Evolutionary conservation across 192 early-diverging fungal genomes (phyloP), one percentile per base, ranked within the genome.

Genomic region (Chytriomyces sp.): DNA sequence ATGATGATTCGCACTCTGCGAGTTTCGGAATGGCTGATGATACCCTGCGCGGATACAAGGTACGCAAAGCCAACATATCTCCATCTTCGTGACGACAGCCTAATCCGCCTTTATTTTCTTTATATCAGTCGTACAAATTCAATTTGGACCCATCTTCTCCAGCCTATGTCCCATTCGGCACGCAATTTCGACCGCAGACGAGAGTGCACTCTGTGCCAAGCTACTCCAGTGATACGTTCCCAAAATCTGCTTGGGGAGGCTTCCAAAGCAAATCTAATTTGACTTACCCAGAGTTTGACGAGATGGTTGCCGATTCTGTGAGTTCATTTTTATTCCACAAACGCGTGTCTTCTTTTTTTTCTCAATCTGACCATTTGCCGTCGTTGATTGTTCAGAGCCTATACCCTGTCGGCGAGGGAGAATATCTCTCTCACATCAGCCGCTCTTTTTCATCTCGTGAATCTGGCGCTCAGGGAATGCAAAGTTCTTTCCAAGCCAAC

Each of bases 241-340:
- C 53, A 13, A 75, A 75, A 66, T 20, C 28, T 65, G 45, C 47
- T 11, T 75, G 73, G 73, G 61, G 26, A 26, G 18, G 24, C 10
- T 53, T 24, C 68, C 26, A 23, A 57, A 13, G 8, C 63, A 49
- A 50, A 10, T 47, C 24, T 75, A 61, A 47, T 46, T 24, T 18
- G 18, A 23, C 44, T 65, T 75, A 66, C 35, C 48, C 73, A 7
- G 73, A 75, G 48, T 75, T 75, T 75, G 73, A 75, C 45, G 73
- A 75, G 9, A 50, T 65, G 8, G 64, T 63, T n/a, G 61, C 35
- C 18, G 71, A 73, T 16, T 44, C 57, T 10, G 71, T 73, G 62
- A 44, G 53, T 13, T n/a, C 20, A 57, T n/a, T n/a, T 20, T n/a
- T n/a, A 57, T 57, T 13, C 53, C 53, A 57, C 53, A 13, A 20